Evolutionary conservation across 805 yeast species (phyloP).

Genomic region (Sugiyamaella lignohabitans): DNA sequence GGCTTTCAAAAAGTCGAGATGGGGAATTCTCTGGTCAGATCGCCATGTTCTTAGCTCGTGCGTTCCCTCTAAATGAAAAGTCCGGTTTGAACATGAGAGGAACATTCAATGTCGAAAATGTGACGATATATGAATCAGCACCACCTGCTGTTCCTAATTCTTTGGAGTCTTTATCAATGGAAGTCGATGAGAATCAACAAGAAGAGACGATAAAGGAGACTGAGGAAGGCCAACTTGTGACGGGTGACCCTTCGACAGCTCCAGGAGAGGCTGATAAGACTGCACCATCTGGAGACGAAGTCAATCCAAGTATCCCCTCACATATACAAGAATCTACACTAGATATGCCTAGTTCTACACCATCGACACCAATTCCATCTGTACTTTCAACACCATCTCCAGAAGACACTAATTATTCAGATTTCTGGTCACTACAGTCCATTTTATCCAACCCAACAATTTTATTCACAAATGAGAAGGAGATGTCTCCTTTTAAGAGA

Average conservation of each 20-base stretch:
- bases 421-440: constrained; percentile 20
- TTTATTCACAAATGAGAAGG: constrained; percentile 9
- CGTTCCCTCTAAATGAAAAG: constrained; percentile 32
- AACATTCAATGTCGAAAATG: constrained; percentile 30
- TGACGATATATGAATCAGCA: constrained; percentile 23
- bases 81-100: constrained; percentile 35
- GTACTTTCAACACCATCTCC: neutral
- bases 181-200: constrained; percentile 10
- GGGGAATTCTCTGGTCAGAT: constrained; percentile 32
- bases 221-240: constrained; percentile 10
- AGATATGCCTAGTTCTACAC: too few relatives aligned
- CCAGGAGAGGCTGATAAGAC: neutral
- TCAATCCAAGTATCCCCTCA: neutral
- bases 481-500: constrained; percentile 14
- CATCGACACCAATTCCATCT: neutral
- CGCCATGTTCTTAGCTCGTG: constrained; percentile 30
- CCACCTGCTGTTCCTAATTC: too few relatives aligned
- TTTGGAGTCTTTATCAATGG: too few relatives aligned
- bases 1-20: constrained; percentile 31
- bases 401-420: neutral
- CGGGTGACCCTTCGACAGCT: neutral
- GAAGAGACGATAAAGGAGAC: constrained; percentile 8
- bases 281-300: neutral
- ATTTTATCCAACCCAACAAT: constrained; percentile 25
- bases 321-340: too few relatives aligned